These are phyloP conservation scores for Sanghuangporus baumii DNA, from an alignment of 1,284 basidiomycete genomes.

Conservation along the genomic window DNA sequence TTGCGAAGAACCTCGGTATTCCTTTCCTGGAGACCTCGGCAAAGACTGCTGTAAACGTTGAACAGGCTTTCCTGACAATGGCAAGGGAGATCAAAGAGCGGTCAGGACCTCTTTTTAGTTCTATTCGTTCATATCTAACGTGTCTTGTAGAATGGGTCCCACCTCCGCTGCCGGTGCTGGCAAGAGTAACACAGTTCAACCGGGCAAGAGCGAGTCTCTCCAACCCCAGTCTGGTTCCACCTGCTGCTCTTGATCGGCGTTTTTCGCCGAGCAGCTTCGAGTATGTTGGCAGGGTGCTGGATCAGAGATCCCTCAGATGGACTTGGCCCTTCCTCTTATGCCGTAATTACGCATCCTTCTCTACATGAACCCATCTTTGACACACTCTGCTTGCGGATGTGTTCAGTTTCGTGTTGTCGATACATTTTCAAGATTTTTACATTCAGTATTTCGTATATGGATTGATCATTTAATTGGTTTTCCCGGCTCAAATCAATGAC, in stretches of 20 bases:
- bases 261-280: background rate
- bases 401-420: slow-evolving; percentile 6
- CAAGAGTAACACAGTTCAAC: slow-evolving; percentile 52
- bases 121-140: slow-evolving; percentile 12
- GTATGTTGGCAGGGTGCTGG: background rate
- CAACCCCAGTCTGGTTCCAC: slow-evolving; percentile 14
- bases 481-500: background rate
- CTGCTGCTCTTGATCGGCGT: slow-evolving; percentile 15
- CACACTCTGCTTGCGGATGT: slow-evolving; percentile 5
- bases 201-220: slow-evolving; percentile 41
- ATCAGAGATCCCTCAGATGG: slow-evolving; percentile 2
- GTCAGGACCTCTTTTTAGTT: slow-evolving; percentile 30
- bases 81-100: slow-evolving; percentile 99
- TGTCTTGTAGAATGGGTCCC: slow-evolving; percentile 62
- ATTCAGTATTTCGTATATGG: slow-evolving; percentile 10
- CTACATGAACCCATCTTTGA: background rate
- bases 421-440: slow-evolving; percentile 2
- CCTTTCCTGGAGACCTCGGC: slow-evolving; percentile 99
- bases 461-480: slow-evolving; percentile 16
- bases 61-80: slow-evolving; percentile 99
- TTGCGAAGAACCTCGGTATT: slow-evolving; percentile 92
- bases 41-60: slow-evolving; percentile 98
- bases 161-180: slow-evolving; percentile 64
- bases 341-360: background rate
- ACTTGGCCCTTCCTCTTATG: slow-evolving; percentile 1